Base-by-base conservation (phyloP, 2,329 filamentous ascomycete species). In the Xylariaceae sp. region DNA sequence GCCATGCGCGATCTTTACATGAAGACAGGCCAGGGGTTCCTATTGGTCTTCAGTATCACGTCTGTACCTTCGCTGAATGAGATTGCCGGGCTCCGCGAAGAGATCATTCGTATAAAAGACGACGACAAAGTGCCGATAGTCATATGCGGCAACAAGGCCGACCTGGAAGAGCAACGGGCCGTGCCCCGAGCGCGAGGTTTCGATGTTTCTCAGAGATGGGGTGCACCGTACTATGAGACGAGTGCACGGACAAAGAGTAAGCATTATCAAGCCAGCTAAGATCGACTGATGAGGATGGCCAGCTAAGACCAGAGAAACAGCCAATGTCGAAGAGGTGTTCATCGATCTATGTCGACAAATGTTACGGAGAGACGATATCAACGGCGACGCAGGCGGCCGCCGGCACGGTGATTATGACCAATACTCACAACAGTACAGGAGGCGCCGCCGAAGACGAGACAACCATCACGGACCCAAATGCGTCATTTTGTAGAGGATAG, bases 301-400 rank as follows among this genome's bases (percentile, higher is more conserved):
- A 37, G 45, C 61, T 65, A 58, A 63, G 41, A 48, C 17, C 13
- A 52, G 37, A 44, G 8, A 37, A 53, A 39, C 30, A 84, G 82
- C 88, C 64, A 96, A 96, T 67, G 92, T 96, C 13, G 90, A 96
- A 67, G 92, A 96, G 72, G 90, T 92, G 51, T 96, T 96, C 74
- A 77, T 90, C 65, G 89, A 94, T 73, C 81, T 95, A 58, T 93
- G 89, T 71, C 83, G 89, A 61, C 90, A 94, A 73, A 91, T 95
- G 76, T 84, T 94, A 59, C 82, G 86, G 62, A 89, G 86, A 68
- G 89, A 93, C 62, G 84, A 86, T 67, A 74, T 77, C 2, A 69
- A 69, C 48, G 57, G 69, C 35, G 56, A 59, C 15, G 49, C 76
- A 23, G 66, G 66, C 17, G 74, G 76, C 6, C 70, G 68, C 13